Percentiles rank a stretch among this genome's conserved stretches.
Evolutionary conservation across 2,329 filamentous ascomycete genomes (phyloP).

Genomic region (Claviceps africana): DNA sequence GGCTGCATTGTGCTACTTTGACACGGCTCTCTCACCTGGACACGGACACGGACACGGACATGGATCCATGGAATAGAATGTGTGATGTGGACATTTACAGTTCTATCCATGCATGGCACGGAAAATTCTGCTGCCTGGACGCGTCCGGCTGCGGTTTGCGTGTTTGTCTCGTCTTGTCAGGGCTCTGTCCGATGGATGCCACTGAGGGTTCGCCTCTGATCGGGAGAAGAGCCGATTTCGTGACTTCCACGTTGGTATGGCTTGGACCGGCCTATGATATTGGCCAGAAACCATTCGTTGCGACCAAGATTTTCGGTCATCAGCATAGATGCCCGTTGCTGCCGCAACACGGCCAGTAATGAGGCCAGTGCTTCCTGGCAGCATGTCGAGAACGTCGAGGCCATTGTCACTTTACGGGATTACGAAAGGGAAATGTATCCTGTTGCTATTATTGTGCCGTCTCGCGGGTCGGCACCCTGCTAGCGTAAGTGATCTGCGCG

Average conservation of each 20-base stretch:
- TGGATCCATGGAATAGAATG: too few species aligned
- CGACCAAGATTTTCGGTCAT: background rate
- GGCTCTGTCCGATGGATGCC: background rate
- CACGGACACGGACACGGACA: too few species aligned
- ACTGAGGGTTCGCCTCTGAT: background rate
- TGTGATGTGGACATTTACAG: background rate
- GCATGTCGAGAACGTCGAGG: background rate
- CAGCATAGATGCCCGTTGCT: background rate
- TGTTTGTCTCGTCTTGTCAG: background rate
- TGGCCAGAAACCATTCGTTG: background rate
- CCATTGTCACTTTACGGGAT: background rate
- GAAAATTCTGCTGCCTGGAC: constrained; percentile 19
- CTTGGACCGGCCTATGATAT: background rate
- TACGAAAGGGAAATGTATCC: background rate
- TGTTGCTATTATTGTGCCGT: background rate
- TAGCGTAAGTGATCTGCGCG: background rate
- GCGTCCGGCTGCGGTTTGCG: background rate
- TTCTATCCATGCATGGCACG: constrained; percentile 12
- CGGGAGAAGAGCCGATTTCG: background rate
- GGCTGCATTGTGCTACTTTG: background rate
- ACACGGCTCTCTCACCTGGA: background rate
- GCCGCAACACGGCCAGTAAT: background rate
- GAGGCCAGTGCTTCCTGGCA: background rate
- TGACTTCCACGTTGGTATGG: background rate
- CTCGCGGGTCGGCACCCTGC: background rate